phyloP scores from a whole-genome alignment of 2,329 filamentous ascomycete species.

The Dothistroma septosporum region DNA sequence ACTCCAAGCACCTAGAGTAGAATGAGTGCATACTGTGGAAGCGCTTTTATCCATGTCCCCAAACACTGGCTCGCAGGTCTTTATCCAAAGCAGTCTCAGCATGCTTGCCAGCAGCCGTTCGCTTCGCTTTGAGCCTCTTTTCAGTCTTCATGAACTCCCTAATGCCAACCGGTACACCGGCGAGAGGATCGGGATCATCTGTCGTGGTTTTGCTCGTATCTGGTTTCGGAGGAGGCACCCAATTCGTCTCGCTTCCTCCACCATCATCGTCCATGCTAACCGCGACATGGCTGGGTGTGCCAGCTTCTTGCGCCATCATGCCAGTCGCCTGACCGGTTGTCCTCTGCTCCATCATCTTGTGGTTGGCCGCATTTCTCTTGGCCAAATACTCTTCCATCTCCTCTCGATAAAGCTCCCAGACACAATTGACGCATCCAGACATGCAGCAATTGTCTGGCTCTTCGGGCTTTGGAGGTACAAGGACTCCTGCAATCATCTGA shows the following conservation, averaged over 20 bases:
- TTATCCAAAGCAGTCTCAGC: slow-evolving; percentile 21
- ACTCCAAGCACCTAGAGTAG: neutral
- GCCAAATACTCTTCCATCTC: slow-evolving; percentile 86
- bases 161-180: slow-evolving; percentile 83
- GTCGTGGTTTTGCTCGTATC: slow-evolving; percentile 5
- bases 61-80: slow-evolving; percentile 20
- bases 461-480: slow-evolving; percentile 75
- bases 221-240: slow-evolving; percentile 43
- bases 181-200: slow-evolving; percentile 58
- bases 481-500: slow-evolving; percentile 68
- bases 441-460: slow-evolving; percentile 99
- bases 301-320: slow-evolving; percentile 35
- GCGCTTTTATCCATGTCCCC: slow-evolving; percentile 10
- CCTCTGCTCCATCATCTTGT: slow-evolving; percentile 41
- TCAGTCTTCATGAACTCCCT: slow-evolving; percentile 96
- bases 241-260: slow-evolving; percentile 67
- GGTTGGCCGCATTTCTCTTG: slow-evolving; percentile 60
- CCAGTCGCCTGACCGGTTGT: slow-evolving; percentile 30
- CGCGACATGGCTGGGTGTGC: slow-evolving; percentile 48
- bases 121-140: slow-evolving; percentile 78
- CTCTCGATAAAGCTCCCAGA: slow-evolving; percentile 88
- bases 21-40: neutral
- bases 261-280: slow-evolving; percentile 75
- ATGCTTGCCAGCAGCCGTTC: slow-evolving; percentile 35
- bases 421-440: slow-evolving; percentile 96